Evolutionary conservation across 1,284 basidiomycete species (phyloP), one percentile per base, ranked within the genome.

Genomic region (Agaricales sp.): DNA sequence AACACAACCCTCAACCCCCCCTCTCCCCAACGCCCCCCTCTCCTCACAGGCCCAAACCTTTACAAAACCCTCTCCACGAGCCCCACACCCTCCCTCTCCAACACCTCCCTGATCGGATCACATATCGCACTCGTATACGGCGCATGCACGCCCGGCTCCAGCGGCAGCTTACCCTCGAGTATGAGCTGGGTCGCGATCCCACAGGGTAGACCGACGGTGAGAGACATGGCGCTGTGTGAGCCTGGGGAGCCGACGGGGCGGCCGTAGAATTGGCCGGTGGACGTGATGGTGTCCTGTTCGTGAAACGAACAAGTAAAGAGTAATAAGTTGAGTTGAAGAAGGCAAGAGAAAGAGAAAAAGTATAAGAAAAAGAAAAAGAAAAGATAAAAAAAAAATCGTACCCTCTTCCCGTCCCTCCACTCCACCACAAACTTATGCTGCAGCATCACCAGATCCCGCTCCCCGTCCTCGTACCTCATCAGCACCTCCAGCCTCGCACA

Each of bases 401-500:
- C 76, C 52, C 65, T 63, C 49, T 65, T 67, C 50, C 82, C 82
- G 57, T 84, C 78, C 52, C 67, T 65, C 67, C 77, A 77, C 62
- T 80, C 71, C 50, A 85, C 73, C 58, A 78, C 67, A 58, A 85
- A 85, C 64, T 83, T 84, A 73, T 89, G 85, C 68, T 87, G 84
- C 47, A 89, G 73, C 71, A 87, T 79, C 59, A 89, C 79, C 59
- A 88, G 73, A 67, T 89, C 86, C 41, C 82, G 75, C 69, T 88
- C 84, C 52, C 81, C 82, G 41, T 72, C 67, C 53, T 73, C 75
- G 70, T 86, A 87, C 60, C 74, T 68, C 75, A 85, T 87, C 64
- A 85, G 77, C 59, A 68, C 67, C 68, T 88, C 83, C 52, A 89
- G 74, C 23, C 73, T 76, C 19, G 79, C 81, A 61, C 83, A 85